Percentiles rank a stretch among this genome's conserved stretches.
phyloP scores from a whole-genome alignment of 2,329 filamentous ascomycete species.

The Aspergillus sp. region DNA sequence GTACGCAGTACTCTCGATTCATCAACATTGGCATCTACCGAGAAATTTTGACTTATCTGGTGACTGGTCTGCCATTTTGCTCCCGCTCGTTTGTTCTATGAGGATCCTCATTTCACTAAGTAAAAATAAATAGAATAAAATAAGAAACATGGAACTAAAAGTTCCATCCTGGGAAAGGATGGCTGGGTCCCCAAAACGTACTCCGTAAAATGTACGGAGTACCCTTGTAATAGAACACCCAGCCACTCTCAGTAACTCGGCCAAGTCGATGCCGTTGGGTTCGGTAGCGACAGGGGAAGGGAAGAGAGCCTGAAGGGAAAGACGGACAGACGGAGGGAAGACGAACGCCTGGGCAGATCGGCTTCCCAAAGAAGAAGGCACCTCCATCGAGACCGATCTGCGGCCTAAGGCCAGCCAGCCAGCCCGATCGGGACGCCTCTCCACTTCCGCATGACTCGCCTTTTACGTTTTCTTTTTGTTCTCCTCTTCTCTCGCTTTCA shows the following conservation, averaged over 20 bases:
- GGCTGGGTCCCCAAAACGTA: no score
- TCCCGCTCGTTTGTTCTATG: not conserved
- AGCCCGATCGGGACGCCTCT: not conserved
- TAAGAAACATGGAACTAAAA: not conserved
- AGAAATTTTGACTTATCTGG: not conserved
- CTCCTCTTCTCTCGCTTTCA: not conserved
- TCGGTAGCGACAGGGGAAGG: not conserved
- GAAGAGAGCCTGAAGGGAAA: not conserved
- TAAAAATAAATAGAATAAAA: not conserved
- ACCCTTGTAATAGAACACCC: no score
- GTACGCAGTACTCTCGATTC: not conserved
- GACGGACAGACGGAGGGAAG: not conserved
- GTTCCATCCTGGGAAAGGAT: not conserved
- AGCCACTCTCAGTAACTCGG: no score
- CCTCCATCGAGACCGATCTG: conserved; percentile 5
- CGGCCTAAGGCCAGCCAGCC: not conserved
- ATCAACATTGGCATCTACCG: not conserved
- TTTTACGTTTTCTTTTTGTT: not conserved
- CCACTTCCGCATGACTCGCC: conserved; percentile 8
- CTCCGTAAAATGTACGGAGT: no score
- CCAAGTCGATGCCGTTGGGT: no score
- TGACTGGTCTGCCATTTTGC: not conserved
- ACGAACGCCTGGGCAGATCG: not conserved
- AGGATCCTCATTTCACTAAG: not conserved
- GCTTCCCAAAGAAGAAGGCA: not conserved